Evolutionary conservation across 2,329 filamentous ascomycete species (phyloP).

Genomic region (Colletotrichum sp.): DNA sequence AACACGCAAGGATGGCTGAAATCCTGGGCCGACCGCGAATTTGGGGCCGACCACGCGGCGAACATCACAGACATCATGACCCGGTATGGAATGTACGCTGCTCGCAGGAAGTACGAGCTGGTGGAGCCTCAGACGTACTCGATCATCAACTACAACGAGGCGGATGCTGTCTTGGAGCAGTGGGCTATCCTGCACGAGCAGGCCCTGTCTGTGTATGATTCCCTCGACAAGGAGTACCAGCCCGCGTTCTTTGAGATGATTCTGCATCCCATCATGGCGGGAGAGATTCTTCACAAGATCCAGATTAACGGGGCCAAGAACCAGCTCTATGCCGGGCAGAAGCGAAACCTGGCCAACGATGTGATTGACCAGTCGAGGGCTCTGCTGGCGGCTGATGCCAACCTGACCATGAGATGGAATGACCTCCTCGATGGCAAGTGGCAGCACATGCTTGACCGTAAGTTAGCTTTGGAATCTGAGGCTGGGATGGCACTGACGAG

Average conservation of each 20-base stretch:
- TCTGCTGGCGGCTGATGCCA: conserved; percentile 61
- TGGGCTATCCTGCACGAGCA: conserved; percentile 56
- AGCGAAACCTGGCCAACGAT: conserved; percentile 50
- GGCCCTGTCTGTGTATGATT: conserved; percentile 61
- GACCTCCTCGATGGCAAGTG: conserved; percentile 65
- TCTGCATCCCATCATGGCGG: conserved; percentile 60
- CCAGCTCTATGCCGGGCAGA: conserved; percentile 49
- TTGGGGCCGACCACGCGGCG: conserved; percentile 51
- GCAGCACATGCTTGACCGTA: conserved; percentile 65
- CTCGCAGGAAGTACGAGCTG: conserved; percentile 40
- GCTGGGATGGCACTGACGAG: not conserved
- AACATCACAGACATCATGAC: conserved; percentile 54
- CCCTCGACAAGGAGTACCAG: conserved; percentile 52
- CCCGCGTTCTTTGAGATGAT: conserved; percentile 66
- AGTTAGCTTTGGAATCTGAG: conserved; percentile 16
- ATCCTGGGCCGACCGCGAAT: conserved; percentile 62
- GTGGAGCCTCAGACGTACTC: conserved; percentile 47
- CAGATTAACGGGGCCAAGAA: conserved; percentile 50
- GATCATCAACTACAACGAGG: conserved; percentile 63
- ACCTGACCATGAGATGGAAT: conserved; percentile 63
- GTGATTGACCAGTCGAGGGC: conserved; percentile 56
- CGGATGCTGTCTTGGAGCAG: conserved; percentile 53
- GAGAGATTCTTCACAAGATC: conserved; percentile 55
- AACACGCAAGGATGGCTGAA: conserved; percentile 61
- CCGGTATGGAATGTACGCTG: conserved; percentile 43